phyloP scores from a whole-genome alignment of 2,329 filamentous ascomycete genomes.

The Pseudogymnoascus sp. region DNA sequence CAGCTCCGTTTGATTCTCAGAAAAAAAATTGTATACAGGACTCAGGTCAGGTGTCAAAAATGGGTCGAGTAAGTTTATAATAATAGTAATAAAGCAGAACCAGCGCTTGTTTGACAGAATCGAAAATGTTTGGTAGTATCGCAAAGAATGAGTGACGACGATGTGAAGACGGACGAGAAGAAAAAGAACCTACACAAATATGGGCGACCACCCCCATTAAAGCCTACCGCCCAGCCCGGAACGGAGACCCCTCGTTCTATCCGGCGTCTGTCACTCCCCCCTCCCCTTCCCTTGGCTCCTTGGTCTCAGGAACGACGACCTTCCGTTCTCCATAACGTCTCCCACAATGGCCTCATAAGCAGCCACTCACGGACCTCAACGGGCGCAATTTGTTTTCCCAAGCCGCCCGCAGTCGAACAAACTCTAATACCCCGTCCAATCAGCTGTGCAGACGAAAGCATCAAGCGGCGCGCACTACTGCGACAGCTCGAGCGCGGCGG shows the following conservation, averaged over 20 bases:
- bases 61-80: neutral
- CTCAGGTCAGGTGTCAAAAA: neutral
- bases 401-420: neutral
- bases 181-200: constrained; percentile 17
- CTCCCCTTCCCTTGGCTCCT: neutral
- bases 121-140: constrained; percentile 9
- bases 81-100: constrained; percentile 4
- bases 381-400: constrained; percentile 2
- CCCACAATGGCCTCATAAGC: neutral
- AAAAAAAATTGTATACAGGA: constrained; percentile 2
- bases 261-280: neutral
- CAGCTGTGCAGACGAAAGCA: neutral
- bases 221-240: neutral
- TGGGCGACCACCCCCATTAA: neutral
- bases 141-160: constrained; percentile 11
- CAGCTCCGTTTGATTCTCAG: neutral
- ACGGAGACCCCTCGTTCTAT: neutral
- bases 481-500: neutral
- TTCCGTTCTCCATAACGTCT: neutral
- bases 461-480: neutral
- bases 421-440: neutral
- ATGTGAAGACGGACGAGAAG: constrained; percentile 10
- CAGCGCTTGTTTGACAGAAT: constrained; percentile 7
- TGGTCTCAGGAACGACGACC: neutral
- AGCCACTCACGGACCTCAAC: neutral